Conservation (phyloP, 768 basidiomycete species). For the Postia placenta region DNA sequence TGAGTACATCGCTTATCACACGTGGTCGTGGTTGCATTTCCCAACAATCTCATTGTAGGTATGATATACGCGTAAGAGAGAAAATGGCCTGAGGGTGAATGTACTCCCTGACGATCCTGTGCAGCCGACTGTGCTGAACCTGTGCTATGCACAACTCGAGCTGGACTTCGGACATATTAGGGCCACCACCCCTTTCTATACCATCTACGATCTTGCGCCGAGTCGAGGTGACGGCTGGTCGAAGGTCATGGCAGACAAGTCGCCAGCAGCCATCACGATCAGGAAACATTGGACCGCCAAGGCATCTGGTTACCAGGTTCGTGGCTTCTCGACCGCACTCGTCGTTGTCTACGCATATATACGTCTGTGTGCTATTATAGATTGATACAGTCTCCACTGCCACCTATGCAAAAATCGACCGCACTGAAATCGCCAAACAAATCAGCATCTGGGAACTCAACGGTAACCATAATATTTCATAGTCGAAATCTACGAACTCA, state of each 20-base stretch:
- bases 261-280: slow-evolving; percentile 27
- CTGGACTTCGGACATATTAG: slow-evolving; percentile 38
- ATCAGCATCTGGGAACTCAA: slow-evolving; percentile 36
- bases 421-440: slow-evolving; percentile 28
- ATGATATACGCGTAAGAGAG: too few relatives aligned
- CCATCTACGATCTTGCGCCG: slow-evolving; percentile 32
- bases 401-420: slow-evolving; percentile 19
- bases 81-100: slow-evolving; percentile 35
- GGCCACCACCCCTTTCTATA: slow-evolving; percentile 42
- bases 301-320: slow-evolving; percentile 16
- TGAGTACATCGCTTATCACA: too few relatives aligned
- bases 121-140: slow-evolving; percentile 35
- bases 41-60: too few relatives aligned
- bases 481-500: neutral
- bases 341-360: neutral
- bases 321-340: neutral
- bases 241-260: slow-evolving; percentile 26
- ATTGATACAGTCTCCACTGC: slow-evolving; percentile 31
- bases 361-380: slow-evolving; percentile 16
- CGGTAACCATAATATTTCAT: slow-evolving; percentile 17
- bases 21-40: too few relatives aligned
- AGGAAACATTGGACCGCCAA: slow-evolving; percentile 25
- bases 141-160: slow-evolving; percentile 43
- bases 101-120: neutral
- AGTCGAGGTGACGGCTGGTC: slow-evolving; percentile 20